Evolutionary conservation across 1,284 basidiomycete species (phyloP).

Genomic region (Melampsora larici-populina): DNA sequence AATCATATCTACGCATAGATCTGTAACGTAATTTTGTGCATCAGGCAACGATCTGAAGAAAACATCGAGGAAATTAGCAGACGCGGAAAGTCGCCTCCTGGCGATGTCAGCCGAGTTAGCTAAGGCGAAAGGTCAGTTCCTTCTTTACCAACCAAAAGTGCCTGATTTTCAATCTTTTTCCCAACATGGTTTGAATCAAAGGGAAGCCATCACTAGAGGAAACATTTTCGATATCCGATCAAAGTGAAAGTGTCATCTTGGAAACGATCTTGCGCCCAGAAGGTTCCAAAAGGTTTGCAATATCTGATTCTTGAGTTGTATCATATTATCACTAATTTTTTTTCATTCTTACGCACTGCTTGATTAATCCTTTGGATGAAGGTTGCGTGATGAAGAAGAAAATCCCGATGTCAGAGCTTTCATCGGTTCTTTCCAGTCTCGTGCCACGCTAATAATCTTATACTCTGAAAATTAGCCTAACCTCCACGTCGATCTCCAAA

Average conservation of each 20-base stretch:
- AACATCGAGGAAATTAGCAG: conserved; percentile 16
- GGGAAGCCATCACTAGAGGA: conserved; percentile 35
- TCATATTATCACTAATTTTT: background rate
- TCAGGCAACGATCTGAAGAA: conserved; percentile 33
- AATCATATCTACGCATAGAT: background rate
- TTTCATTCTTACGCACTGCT: background rate
- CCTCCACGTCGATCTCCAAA: too few species aligned
- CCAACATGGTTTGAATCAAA: background rate
- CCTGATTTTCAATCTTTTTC: background rate
- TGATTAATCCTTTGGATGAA: background rate
- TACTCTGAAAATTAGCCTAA: too few species aligned
- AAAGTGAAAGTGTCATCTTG: background rate
- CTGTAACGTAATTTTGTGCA: background rate
- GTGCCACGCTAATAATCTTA: too few species aligned
- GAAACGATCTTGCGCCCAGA: background rate
- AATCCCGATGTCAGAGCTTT: background rate
- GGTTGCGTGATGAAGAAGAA: background rate
- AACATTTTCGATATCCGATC: conserved; percentile 29
- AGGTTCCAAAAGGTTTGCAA: background rate
- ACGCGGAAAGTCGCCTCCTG: conserved; percentile 29
- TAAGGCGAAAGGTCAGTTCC: conserved; percentile 22
- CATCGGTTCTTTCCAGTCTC: too few species aligned
- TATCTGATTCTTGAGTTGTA: background rate
- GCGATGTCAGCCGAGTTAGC: conserved; percentile 39
- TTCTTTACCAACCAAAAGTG: background rate